These are phyloP conservation scores for Lecanicillium sp. DNA, from an alignment of 2,329 filamentous ascomycete genomes.

Conservation along the genomic window DNA sequence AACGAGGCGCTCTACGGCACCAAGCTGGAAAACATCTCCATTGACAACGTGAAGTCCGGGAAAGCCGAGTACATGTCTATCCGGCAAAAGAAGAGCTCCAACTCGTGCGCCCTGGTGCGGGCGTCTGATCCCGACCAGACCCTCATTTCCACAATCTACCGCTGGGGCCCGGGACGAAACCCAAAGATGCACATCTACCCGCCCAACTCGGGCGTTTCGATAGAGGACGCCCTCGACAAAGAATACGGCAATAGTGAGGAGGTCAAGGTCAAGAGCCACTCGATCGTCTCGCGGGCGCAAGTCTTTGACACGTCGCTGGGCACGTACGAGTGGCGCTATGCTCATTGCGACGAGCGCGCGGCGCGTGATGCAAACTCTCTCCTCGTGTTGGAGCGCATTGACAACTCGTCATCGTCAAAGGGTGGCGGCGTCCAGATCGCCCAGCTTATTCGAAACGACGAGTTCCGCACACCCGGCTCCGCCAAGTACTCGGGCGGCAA, in stretches of 20 bases:
- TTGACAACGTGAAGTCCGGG: conserved; percentile 3
- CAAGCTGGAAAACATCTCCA: conserved; percentile 8
- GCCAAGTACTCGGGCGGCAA: conserved; percentile 13
- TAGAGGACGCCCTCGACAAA: conserved; percentile 13
- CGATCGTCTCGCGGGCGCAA: conserved; percentile 13
- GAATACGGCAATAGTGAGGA: conserved; percentile 9
- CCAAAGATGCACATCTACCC: conserved; percentile 13
- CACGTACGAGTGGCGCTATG: conserved; percentile 15
- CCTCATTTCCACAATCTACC: conserved; percentile 16
- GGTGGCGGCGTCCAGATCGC: conserved; percentile 8
- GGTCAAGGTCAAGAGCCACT: conserved; percentile 12
- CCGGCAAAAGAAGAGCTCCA: conserved; percentile 13
- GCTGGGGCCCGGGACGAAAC: conserved; percentile 12
- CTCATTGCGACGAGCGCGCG: conserved; percentile 7
- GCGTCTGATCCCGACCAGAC: conserved; percentile 5
- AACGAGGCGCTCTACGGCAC: conserved; percentile 7
- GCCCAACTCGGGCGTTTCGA: conserved; percentile 3
- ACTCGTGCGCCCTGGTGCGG: conserved; percentile 16
- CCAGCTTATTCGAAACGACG: conserved; percentile 13
- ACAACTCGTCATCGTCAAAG: too few species aligned
- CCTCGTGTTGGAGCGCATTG: conserved; percentile 13
- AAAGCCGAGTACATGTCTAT: conserved; percentile 13
- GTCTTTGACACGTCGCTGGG: conserved; percentile 14
- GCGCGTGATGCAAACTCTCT: conserved; percentile 12
- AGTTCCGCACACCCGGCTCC: conserved; percentile 14